These are phyloP conservation scores for Blumeria graminis DNA, from an alignment of 2,329 filamentous ascomycete genomes.

Conservation along the genomic window DNA sequence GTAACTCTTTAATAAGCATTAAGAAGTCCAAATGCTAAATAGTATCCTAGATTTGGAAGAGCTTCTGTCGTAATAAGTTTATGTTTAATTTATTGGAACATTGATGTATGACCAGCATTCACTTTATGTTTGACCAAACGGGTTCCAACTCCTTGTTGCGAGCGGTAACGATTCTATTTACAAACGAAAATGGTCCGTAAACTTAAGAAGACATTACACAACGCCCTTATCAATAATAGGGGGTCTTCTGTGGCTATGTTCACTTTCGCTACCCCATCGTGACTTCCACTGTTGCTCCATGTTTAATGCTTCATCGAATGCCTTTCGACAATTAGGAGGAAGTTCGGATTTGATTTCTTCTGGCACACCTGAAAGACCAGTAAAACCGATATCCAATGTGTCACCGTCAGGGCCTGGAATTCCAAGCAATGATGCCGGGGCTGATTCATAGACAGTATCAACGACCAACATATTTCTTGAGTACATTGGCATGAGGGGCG, in stretches of 20 bases:
- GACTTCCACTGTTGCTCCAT: conserved; percentile 49
- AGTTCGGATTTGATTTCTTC: conserved; percentile 42
- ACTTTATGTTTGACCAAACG: no score
- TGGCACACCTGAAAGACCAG: conserved; percentile 37
- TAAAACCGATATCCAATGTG: conserved; percentile 21
- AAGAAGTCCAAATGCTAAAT: no score
- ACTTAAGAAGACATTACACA: conserved; percentile 1
- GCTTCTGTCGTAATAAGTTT: no score
- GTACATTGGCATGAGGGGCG: conserved; percentile 28
- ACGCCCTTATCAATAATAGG: conserved; percentile 36
- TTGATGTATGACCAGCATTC: no score
- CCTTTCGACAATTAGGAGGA: conserved; percentile 43
- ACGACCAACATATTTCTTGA: conserved; percentile 37
- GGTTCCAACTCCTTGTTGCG: no score
- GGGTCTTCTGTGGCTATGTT: conserved; percentile 25
- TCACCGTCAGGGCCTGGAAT: conserved; percentile 32
- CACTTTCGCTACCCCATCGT: conserved; percentile 46
- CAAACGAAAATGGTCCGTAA: no score
- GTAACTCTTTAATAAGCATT: no score
- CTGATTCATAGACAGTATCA: conserved; percentile 34
- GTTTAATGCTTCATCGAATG: conserved; percentile 42
- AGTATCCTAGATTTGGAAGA: no score
- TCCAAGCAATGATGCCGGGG: conserved; percentile 27
- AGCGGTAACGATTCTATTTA: no score
- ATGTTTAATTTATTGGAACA: no score